These are phyloP conservation scores for Thraustotheca clavata DNA, from an alignment of 352 stramenopile genomes.

Conservation along the genomic window DNA sequence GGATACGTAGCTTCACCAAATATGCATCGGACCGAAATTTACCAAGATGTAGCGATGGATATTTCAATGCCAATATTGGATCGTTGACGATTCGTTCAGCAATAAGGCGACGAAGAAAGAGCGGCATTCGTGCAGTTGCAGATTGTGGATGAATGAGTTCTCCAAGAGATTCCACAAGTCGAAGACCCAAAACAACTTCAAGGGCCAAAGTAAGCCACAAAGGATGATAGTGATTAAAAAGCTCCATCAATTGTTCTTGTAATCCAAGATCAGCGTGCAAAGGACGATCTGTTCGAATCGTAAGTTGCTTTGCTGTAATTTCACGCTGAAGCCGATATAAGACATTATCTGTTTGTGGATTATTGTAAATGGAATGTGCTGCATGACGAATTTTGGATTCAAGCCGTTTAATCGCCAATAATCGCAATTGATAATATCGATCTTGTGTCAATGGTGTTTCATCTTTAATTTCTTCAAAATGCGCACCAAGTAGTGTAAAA, in stretches of 20 bases:
- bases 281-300: constrained; percentile 77
- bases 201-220: constrained; percentile 88
- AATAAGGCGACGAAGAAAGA: constrained; percentile 43
- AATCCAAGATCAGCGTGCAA: constrained; percentile 87
- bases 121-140: constrained; percentile 25
- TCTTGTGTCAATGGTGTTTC: constrained; percentile 19
- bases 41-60: constrained; percentile 40
- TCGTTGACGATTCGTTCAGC: constrained; percentile 46
- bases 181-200: constrained; percentile 76
- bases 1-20: constrained; percentile 75
- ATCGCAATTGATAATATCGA: constrained; percentile 31
- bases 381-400: constrained; percentile 53
- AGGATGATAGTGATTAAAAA: constrained; percentile 88
- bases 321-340: constrained; percentile 62
- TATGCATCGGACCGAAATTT: constrained; percentile 31
- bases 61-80: constrained; percentile 44
- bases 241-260: constrained; percentile 66
- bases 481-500: constrained; percentile 64
- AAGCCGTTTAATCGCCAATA: constrained; percentile 61
- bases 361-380: constrained; percentile 53
- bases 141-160: background rate
- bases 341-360: constrained; percentile 39
- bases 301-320: constrained; percentile 60
- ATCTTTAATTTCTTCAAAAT: constrained; percentile 26
- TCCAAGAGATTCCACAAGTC: constrained; percentile 55